Evolutionary conservation across 495 filamentous ascomycete species (phyloP).

Genomic region (Penicillium waksmanii): DNA sequence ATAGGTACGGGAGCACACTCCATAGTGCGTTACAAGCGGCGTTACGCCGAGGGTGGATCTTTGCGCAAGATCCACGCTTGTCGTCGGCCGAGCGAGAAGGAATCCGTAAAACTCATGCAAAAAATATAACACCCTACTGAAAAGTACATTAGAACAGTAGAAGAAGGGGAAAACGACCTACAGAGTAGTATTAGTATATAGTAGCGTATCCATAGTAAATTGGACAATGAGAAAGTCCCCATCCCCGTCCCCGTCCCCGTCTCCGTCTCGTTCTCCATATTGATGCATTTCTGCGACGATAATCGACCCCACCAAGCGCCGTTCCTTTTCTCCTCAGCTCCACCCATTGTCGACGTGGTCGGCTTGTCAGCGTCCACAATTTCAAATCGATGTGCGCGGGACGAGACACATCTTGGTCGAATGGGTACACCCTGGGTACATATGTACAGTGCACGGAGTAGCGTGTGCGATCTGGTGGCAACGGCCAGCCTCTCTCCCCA

Average conservation of each 20-base stretch:
- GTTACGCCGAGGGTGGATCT: conserved; percentile 15
- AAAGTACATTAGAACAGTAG: too few relatives aligned
- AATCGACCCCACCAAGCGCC: conserved; percentile 2
- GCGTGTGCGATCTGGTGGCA: conserved; percentile 30
- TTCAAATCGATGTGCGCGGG: conserved; percentile 13
- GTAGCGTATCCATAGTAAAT: neutral
- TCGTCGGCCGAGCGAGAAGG: neutral
- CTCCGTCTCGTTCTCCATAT: neutral
- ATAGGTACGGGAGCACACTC: too few relatives aligned
- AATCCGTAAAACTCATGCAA: neutral
- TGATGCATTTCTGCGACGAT: conserved; percentile 1
- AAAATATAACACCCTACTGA: neutral
- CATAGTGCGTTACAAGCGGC: conserved; percentile 13
- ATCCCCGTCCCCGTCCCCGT: neutral
- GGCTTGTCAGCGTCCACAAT: conserved; percentile 11
- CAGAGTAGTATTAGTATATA: too few relatives aligned
- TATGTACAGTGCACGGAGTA: neutral
- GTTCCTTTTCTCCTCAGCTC: neutral
- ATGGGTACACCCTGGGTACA: neutral
- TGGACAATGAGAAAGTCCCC: neutral
- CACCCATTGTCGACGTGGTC: conserved; percentile 8
- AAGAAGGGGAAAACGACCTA: neutral
- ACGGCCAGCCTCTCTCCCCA: conserved; percentile 18
- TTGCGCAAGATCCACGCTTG: neutral
- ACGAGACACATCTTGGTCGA: neutral